These are phyloP conservation scores for Neolentinus lepideus DNA, from an alignment of 1,284 basidiomycete genomes.

Conservation along the genomic window DNA sequence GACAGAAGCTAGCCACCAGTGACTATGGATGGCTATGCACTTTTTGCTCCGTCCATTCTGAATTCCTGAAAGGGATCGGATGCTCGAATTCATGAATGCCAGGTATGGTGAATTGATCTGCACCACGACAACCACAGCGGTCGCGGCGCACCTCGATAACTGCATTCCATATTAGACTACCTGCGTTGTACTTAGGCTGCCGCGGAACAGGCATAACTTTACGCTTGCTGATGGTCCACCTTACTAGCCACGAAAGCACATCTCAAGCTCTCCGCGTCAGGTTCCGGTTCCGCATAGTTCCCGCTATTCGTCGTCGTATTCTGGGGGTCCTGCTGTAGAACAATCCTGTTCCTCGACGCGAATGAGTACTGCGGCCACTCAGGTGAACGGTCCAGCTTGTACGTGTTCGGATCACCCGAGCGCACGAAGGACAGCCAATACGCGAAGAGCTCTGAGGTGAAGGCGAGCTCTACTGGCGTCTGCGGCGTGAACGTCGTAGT, in stretches of 20 bases:
- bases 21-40: too few relatives aligned
- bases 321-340: constrained; percentile 34
- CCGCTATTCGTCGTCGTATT: constrained; percentile 28
- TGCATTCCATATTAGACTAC: too few relatives aligned
- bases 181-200: too few relatives aligned
- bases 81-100: too few relatives aligned
- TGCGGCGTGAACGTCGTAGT: constrained; percentile 31
- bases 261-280: constrained; percentile 27
- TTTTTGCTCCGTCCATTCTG: too few relatives aligned
- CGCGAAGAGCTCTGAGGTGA: constrained; percentile 47
- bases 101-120: too few relatives aligned
- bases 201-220: too few relatives aligned
- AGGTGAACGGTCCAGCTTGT: constrained; percentile 40
- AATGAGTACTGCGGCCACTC: constrained; percentile 30
- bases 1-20: too few relatives aligned
- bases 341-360: constrained; percentile 26
- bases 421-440: constrained; percentile 59
- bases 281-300: constrained; percentile 34
- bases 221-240: constrained; percentile 5
- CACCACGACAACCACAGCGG: too few relatives aligned
- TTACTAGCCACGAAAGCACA: constrained; percentile 29
- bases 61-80: too few relatives aligned
- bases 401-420: constrained; percentile 39
- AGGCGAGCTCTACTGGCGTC: constrained; percentile 34
- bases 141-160: too few relatives aligned